phyloP scores from a whole-genome alignment of 1,139 yeast species.

The Candida albicans region DNA sequence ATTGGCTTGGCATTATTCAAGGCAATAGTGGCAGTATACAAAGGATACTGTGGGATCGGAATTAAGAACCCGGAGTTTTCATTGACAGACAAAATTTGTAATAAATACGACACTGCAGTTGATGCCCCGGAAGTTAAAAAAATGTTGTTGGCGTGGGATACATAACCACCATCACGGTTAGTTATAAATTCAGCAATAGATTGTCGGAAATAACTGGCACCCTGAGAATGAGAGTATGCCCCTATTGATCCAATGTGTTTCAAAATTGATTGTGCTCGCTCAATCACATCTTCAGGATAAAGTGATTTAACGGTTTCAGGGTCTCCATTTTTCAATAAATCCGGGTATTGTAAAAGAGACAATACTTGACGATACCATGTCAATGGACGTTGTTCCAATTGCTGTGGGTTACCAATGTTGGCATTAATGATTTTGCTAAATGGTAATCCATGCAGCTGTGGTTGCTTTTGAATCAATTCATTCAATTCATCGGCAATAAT shows the following conservation, averaged over 20 bases:
- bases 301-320: conserved; percentile 18
- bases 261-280: conserved; percentile 65
- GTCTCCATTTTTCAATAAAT: conserved; percentile 37
- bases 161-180: conserved; percentile 53
- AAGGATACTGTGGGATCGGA: conserved; percentile 97
- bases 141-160: conserved; percentile 66
- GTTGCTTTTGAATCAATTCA: conserved; percentile 43
- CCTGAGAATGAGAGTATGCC: conserved; percentile 93
- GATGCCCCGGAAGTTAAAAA: conserved; percentile 94
- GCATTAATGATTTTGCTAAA: conserved; percentile 79
- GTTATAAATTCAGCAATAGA: conserved; percentile 80
- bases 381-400: conserved; percentile 87
- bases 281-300: conserved; percentile 70
- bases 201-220: conserved; percentile 67
- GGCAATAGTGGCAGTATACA: conserved; percentile 90
- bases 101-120: conserved; percentile 75
- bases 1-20: conserved; percentile 77
- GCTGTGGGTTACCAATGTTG: conserved; percentile 97
- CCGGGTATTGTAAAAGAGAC: conserved; percentile 83
- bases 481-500: conserved; percentile 85
- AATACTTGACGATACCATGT: conserved; percentile 94
- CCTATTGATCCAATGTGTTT: conserved; percentile 78
- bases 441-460: conserved; percentile 65
- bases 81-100: conserved; percentile 68
- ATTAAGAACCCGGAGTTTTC: conserved; percentile 79